Percentiles rank a stretch among this genome's conserved stretches.
phyloP scores from a whole-genome alignment of 768 basidiomycete genomes.

The Mycena belliarum region DNA sequence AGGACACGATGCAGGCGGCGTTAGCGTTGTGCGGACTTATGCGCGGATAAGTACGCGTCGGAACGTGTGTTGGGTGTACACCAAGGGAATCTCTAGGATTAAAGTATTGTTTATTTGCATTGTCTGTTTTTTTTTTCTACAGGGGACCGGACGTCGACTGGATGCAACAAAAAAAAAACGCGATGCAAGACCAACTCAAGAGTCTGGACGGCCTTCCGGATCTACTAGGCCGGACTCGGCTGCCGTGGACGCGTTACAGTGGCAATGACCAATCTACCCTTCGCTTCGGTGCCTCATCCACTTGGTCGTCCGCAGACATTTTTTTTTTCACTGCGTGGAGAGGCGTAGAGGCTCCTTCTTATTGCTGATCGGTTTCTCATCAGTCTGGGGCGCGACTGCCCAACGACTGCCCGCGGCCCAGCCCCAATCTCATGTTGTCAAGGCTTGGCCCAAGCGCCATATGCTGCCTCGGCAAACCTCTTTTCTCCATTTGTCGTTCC shows the following conservation, averaged over 20 bases:
- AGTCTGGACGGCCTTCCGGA: not conserved
- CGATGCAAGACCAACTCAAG: too few relatives aligned
- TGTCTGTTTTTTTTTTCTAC: conserved; percentile 5
- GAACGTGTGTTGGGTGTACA: conserved; percentile 4
- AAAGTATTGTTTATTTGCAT: conserved; percentile 1
- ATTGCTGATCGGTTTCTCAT: too few relatives aligned
- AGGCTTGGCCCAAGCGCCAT: too few relatives aligned
- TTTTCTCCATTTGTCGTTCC: too few relatives aligned
- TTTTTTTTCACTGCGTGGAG: too few relatives aligned
- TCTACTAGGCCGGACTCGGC: not conserved
- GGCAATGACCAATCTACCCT: too few relatives aligned
- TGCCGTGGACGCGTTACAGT: not conserved
- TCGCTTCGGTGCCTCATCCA: not conserved
- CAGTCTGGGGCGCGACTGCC: too few relatives aligned
- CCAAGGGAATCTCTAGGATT: conserved; percentile 7
- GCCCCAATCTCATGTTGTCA: too few relatives aligned
- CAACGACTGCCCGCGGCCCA: too few relatives aligned
- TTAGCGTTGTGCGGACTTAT: conserved; percentile 61
- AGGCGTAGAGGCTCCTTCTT: too few relatives aligned
- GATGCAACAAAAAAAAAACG: not conserved
- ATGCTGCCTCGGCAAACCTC: too few relatives aligned
- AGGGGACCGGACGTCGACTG: not conserved
- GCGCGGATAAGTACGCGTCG: conserved; percentile 10
- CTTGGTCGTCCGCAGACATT: too few relatives aligned
- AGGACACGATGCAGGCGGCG: conserved; percentile 72